Evolutionary conservation across 169 alveolate species (phyloP).

Genomic region (Eimeria zaria): DNA sequence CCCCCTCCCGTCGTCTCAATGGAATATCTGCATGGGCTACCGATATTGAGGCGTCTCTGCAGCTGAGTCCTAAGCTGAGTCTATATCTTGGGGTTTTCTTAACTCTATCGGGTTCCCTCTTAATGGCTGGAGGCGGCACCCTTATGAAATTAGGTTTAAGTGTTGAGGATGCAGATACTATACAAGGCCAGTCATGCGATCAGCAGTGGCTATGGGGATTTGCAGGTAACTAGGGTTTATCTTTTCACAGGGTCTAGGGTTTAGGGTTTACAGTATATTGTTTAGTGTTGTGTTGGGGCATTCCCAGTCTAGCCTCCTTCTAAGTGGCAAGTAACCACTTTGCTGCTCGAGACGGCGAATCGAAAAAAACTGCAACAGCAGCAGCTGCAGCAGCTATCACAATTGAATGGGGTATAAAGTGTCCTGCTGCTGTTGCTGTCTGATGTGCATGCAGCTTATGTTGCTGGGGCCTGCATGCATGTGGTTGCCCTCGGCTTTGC

Average conservation of each 20-base stretch:
- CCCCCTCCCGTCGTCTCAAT: slow-evolving; percentile 14
- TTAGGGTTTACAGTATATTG: too few relatives aligned
- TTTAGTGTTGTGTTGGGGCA: too few relatives aligned
- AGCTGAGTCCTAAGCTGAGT: slow-evolving; percentile 86
- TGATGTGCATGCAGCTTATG: slow-evolving; percentile 83
- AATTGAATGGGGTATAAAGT: too few relatives aligned
- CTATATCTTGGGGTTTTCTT: slow-evolving; percentile 89
- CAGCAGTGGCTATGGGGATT: slow-evolving; percentile 91
- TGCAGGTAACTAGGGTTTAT: slow-evolving; percentile 86
- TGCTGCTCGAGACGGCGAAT: not conserved
- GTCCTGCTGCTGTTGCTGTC: not conserved
- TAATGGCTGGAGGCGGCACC: slow-evolving; percentile 93
- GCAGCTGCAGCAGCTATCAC: not conserved
- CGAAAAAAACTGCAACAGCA: not conserved
- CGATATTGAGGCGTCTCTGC: slow-evolving; percentile 3
- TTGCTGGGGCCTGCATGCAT: slow-evolving; percentile 91
- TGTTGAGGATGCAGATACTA: slow-evolving; percentile 83
- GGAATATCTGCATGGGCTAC: slow-evolving; percentile 26
- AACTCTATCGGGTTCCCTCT: slow-evolving; percentile 90
- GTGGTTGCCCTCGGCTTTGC: slow-evolving; percentile 93
- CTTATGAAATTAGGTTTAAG: slow-evolving; percentile 91
- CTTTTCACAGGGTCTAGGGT: too few relatives aligned
- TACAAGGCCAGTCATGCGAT: slow-evolving; percentile 88
- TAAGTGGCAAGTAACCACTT: not conserved
- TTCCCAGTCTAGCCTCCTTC: not conserved